A percentile compares a stretch with the other conserved stretches of the same genome.
These are phyloP conservation scores for Salix brachista DNA, from an alignment of 345 rosid genomes.

Conservation along the genomic window DNA sequence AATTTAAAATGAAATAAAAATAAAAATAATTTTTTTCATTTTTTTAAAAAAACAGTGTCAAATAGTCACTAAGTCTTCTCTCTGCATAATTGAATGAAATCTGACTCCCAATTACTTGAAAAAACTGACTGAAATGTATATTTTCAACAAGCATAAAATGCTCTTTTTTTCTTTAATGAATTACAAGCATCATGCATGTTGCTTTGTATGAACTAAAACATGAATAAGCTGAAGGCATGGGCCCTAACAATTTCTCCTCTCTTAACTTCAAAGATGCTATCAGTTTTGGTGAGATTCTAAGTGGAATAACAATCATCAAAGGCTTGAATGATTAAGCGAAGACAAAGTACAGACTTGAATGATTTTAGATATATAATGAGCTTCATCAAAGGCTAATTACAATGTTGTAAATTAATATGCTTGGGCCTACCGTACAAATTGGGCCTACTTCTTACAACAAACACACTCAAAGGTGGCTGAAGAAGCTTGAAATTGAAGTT, in stretches of 20 bases:
- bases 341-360: not conserved
- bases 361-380: not conserved
- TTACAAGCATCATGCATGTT: no score
- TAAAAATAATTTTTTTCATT: no score
- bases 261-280: not conserved
- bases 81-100: no score
- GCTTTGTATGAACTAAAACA: not conserved
- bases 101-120: no score
- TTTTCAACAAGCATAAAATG: no score
- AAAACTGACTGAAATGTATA: no score
- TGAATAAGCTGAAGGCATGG: not conserved
- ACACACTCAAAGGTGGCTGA: no score
- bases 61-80: no score
- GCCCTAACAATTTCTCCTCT: not conserved
- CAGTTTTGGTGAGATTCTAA: not conserved
- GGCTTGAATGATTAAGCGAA: constrained; percentile 1
- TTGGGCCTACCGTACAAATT: not conserved
- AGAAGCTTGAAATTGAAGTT: not conserved
- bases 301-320: not conserved
- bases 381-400: not conserved
- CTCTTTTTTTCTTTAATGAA: no score
- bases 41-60: no score
- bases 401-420: not conserved
- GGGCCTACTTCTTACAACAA: not conserved
- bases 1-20: no score